Base-by-base conservation (phyloP, 1,284 basidiomycete genomes). In the Microbotryum scabiosae region DNA sequence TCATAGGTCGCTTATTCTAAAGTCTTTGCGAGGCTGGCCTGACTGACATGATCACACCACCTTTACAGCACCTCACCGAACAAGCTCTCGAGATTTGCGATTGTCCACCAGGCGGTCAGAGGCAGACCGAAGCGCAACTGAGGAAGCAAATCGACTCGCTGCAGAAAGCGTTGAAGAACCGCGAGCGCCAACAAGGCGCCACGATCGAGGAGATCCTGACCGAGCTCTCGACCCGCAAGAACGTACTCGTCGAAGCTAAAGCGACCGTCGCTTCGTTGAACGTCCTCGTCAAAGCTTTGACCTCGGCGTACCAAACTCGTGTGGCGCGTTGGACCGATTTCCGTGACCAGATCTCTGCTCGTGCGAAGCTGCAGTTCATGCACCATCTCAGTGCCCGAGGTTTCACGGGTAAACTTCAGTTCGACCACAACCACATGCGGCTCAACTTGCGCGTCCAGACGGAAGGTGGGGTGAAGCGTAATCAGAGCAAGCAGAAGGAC, bases 321-420 rank as follows among this genome's bases (percentile, higher is more conserved):
- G 75, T 86, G 60, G 73, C 78, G 14, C 83, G 83, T 67, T 98
- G 94, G 94, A 82, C 86, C 60, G 83, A 86, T 56, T 93, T 96
- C 78, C 84, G 93, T 56, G 80, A 83, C 10, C 85, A 88, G 69
- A 91, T 92, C 64, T 85, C 90, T 12, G 78, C 90, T 26, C 85
- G 90, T 7, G 91, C 90, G 75, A 89, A 88, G 71, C 70, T 73
- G n/a, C 83, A 85, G 50, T 97, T 97, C 78, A 81, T 84, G 23
- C 83, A 82, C 70, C 85, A 94, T 74, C 83, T 97, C 21, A 83
- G 84, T 25, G 83, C 86, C 62, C 88, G 96, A 67, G 88, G 88
- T 14, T 91, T 76, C 67, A 66, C 70, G 25, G 76, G 76, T 51
- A 72, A 72, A 53, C 72, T 82, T 47, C 67, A 72, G 14, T 96